phyloP scores from a whole-genome alignment of 2,329 filamentous ascomycete genomes.

The Coleophoma eucalyptorum region DNA sequence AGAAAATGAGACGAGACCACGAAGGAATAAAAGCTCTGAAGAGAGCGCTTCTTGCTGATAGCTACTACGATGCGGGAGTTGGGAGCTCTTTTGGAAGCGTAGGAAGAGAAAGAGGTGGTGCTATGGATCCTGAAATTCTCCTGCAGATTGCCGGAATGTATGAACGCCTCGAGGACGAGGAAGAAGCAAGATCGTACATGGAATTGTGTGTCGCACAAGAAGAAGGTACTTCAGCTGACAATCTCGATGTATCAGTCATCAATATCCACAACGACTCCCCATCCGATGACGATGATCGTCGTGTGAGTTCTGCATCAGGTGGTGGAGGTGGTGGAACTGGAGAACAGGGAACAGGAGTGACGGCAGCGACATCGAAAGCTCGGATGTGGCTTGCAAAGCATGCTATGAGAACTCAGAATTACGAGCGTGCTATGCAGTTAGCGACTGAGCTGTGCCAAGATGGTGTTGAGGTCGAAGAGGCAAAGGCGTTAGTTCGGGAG shows the following conservation, averaged over 20 bases:
- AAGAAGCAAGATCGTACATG: conserved; percentile 90
- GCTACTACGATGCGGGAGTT: conserved; percentile 70
- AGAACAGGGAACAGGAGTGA: conserved; percentile 71
- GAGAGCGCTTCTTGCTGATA: conserved; percentile 82
- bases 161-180: conserved; percentile 71
- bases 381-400: conserved; percentile 88
- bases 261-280: conserved; percentile 53
- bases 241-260: conserved; percentile 33
- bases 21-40: conserved; percentile 96
- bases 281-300: conserved; percentile 39
- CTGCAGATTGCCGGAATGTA: conserved; percentile 89
- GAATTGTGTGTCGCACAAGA: conserved; percentile 93
- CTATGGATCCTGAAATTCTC: conserved; percentile 84
- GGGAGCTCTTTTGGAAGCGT: conserved; percentile 35
- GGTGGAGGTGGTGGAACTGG: conserved; percentile 32
- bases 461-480: conserved; percentile 94
- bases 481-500: conserved; percentile 87
- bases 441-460: conserved; percentile 93
- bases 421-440: conserved; percentile 70
- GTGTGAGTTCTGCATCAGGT: conserved; percentile 15
- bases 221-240: conserved; percentile 56
- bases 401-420: conserved; percentile 73
- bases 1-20: conserved; percentile 81
- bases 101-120: conserved; percentile 42
- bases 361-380: conserved; percentile 85